These are phyloP conservation scores for Saccharomycopsis sp. DNA, from an alignment of 805 yeast genomes.

Conservation along the genomic window DNA sequence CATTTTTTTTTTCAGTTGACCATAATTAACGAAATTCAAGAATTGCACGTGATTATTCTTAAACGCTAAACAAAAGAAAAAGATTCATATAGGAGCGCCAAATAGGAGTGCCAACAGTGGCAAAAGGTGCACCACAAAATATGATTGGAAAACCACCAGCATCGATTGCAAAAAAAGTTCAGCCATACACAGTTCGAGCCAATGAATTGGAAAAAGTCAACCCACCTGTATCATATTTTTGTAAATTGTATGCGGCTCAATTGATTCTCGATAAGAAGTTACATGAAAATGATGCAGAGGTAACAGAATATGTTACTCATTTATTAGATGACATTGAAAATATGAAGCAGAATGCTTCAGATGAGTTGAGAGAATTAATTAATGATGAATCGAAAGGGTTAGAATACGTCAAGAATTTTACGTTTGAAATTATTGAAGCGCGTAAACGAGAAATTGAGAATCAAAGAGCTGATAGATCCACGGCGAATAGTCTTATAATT, in stretches of 20 bases:
- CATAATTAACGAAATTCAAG: too few species aligned
- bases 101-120: background rate
- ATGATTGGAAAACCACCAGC: conserved; percentile 24
- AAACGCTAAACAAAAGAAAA: too few species aligned
- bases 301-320: conserved; percentile 50
- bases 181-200: conserved; percentile 47
- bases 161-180: conserved; percentile 31
- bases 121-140: background rate
- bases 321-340: conserved; percentile 68
- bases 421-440: conserved; percentile 48
- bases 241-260: conserved; percentile 68
- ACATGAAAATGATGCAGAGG: conserved; percentile 49
- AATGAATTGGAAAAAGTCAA: conserved; percentile 49
- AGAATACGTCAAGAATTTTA: conserved; percentile 50
- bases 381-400: conserved; percentile 52
- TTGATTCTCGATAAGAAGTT: conserved; percentile 52
- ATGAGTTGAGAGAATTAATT: conserved; percentile 41
- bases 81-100: too few species aligned
- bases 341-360: conserved; percentile 35
- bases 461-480: conserved; percentile 37
- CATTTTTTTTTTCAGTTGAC: too few species aligned
- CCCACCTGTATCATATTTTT: conserved; percentile 67
- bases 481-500: conserved; percentile 48
- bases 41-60: too few species aligned
- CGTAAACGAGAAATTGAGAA: conserved; percentile 42